Evolutionary conservation across 257 asterid genomes (phyloP), one percentile per base, ranked within the genome.

Genomic region (Nyctanthes arbortristis): DNA sequence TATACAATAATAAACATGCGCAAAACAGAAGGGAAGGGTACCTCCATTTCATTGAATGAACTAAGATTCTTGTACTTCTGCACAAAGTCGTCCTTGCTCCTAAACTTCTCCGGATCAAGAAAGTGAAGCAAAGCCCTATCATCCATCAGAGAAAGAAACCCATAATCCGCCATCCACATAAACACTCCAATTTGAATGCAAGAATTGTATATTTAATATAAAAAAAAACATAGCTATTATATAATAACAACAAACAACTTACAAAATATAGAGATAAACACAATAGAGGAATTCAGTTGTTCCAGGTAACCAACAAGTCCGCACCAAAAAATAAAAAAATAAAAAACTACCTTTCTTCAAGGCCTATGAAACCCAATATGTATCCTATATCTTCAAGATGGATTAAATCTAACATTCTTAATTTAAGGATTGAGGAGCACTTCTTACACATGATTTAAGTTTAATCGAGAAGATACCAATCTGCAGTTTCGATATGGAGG

Each of bases 81-180:
- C 72, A 94, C 97, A 78, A 94, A 94, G 37, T 86, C 96, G 29
- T 94, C 99, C 88, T 89, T 94, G 71, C 87, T 85, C 87, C 78
- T 86, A 70, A 94, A 94, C 85, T 94, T 94, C 57, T 81, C 87
- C 63, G 92, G 85, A 81, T 94, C 99, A 75, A 94, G 99, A 82
- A 94, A 94, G 88, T 94, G 99, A 79, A 94, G 99, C 81, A 94
- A 76, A 13, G 99, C 99, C 99, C 99, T 94, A 84, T 33, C 72
- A 73, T 67, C 52, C 33, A 66, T 54, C 75, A 63, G 28, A 67
- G 37, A 82, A 33, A 71, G 37, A 74, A 75, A 61, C 37, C 49
- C 66, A 64, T n/a, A 37, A 30, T n/a, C 24, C 34, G 6, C 24
- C 32, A 40, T 49, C 40, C 39, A 52, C 20, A 34, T 4, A 7